Conservation (phyloP, 768 basidiomycete genomes). For the Pulveroboletus sp. region DNA sequence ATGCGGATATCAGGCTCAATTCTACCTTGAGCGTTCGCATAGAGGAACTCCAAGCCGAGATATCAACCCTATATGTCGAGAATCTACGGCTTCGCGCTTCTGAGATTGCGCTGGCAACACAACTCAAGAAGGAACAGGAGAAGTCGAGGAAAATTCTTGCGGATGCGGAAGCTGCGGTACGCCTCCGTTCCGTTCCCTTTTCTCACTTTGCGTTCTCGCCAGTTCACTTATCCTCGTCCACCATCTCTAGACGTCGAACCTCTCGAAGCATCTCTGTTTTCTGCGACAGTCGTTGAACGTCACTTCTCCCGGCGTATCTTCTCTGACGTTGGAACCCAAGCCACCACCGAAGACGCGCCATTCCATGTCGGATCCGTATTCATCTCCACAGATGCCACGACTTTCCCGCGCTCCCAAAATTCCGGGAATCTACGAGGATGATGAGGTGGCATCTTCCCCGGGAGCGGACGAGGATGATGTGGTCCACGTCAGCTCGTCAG, state of each 20-base stretch:
- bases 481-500: constrained; percentile 35
- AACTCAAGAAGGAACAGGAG: constrained; percentile 77
- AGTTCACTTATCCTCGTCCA: neutral
- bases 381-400: constrained; percentile 48
- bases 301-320: constrained; percentile 26
- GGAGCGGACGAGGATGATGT: constrained; percentile 41
- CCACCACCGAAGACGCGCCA: constrained; percentile 49
- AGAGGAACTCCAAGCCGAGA: constrained; percentile 79
- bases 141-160: constrained; percentile 66
- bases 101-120: constrained; percentile 68
- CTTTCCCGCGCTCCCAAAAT: constrained; percentile 63
- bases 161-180: constrained; percentile 72
- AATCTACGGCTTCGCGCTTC: constrained; percentile 78
- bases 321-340: constrained; percentile 36
- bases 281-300: constrained; percentile 62
- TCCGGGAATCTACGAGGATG: constrained; percentile 65
- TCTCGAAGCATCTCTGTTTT: constrained; percentile 61
- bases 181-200: constrained; percentile 21
- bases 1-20: constrained; percentile 54
- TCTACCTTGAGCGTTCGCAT: constrained; percentile 79
- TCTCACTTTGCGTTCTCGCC: constrained; percentile 6
- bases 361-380: constrained; percentile 37
- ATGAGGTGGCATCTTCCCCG: constrained; percentile 44
- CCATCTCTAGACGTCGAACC: constrained; percentile 42
- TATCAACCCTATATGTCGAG: constrained; percentile 77